These are phyloP conservation scores for Xylariaceae sp. DNA, from an alignment of 2,329 filamentous ascomycete species.

Conservation along the genomic window DNA sequence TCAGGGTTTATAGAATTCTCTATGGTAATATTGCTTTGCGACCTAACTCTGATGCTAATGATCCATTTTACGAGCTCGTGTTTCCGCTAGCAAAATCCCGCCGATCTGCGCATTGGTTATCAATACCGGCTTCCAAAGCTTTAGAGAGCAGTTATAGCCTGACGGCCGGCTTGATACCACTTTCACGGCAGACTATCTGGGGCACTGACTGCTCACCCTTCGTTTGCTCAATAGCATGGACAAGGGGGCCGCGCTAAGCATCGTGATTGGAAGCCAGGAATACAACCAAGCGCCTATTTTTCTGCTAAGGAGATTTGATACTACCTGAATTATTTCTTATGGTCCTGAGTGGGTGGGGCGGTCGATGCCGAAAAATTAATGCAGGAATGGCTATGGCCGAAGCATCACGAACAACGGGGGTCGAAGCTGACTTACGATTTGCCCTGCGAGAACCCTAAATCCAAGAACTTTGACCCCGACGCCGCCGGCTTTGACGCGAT, in stretches of 20 bases:
- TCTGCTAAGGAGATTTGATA: too few relatives aligned
- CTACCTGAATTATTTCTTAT: too few relatives aligned
- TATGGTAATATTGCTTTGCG: too few relatives aligned
- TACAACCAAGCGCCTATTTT: conserved; percentile 41
- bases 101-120: conserved; percentile 49
- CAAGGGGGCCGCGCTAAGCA: conserved; percentile 25
- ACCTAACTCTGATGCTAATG: too few relatives aligned
- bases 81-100: conserved; percentile 38
- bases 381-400: neutral
- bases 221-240: conserved; percentile 36
- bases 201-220: conserved; percentile 35
- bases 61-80: too few relatives aligned
- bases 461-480: conserved; percentile 26
- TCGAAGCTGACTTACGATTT: neutral
- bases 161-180: conserved; percentile 32
- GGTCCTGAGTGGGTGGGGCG: too few relatives aligned
- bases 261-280: conserved; percentile 29
- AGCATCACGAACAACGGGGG: neutral
- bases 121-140: conserved; percentile 39
- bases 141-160: conserved; percentile 26
- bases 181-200: conserved; percentile 36
- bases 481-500: conserved; percentile 26
- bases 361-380: neutral
- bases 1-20: too few relatives aligned
- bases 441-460: conserved; percentile 26